These are phyloP conservation scores for Prunus armeniaca DNA, from an alignment of 306 rosid genomes.

Conservation along the genomic window DNA sequence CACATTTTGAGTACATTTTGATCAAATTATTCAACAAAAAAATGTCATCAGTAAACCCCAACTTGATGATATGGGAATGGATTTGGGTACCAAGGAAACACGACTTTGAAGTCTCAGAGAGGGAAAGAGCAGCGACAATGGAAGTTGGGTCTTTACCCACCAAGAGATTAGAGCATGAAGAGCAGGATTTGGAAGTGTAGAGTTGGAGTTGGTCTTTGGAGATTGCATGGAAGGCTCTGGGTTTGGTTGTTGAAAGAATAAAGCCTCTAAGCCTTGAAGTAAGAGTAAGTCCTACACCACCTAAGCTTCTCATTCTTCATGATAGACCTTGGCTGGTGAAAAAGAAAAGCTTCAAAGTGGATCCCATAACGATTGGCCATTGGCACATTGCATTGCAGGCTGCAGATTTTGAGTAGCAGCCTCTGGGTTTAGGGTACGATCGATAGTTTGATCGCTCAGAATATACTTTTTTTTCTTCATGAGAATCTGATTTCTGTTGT, in stretches of 20 bases:
- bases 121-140: conserved; percentile 40
- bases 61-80: conserved; percentile 39
- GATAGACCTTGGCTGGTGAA: neutral
- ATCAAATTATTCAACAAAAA: conserved; percentile 48
- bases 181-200: conserved; percentile 5
- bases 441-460: neutral
- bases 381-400: neutral
- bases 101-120: conserved; percentile 35
- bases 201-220: neutral
- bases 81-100: conserved; percentile 35
- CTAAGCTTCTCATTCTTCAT: neutral
- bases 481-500: neutral
- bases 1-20: conserved; percentile 39
- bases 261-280: conserved; percentile 1
- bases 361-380: neutral
- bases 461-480: too few relatives aligned
- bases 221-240: conserved; percentile 7
- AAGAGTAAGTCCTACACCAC: neutral
- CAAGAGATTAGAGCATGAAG: conserved; percentile 17
- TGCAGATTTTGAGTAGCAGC: neutral
- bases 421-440: too few relatives aligned
- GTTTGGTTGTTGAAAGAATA: neutral
- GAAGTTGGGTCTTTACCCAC: conserved; percentile 27
- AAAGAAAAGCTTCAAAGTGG: neutral
- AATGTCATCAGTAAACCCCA: conserved; percentile 34